These are phyloP conservation scores for Kickxella alabastrina DNA, from an alignment of 192 early-diverging fungal genomes.

Conservation along the genomic window DNA sequence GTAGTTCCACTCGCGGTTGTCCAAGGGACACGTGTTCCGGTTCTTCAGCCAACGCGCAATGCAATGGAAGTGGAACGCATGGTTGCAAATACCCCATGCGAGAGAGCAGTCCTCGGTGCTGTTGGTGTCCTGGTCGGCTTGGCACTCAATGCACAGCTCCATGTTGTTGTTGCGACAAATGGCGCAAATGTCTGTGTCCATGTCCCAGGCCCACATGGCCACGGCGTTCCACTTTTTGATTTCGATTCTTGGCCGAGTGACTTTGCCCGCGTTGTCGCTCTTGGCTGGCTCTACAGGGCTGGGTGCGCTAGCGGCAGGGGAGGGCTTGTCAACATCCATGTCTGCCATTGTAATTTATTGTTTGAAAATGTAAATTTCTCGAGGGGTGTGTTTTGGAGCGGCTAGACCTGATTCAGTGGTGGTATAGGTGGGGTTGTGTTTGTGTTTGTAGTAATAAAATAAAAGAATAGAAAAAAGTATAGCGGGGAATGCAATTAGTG, in stretches of 20 bases:
- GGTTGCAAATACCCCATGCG: slow-evolving; percentile 96
- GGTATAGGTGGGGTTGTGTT: too few species aligned
- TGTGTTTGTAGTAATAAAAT: too few species aligned
- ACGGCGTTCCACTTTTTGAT: slow-evolving; percentile 99
- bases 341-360: slow-evolving; percentile 4
- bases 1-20: slow-evolving; percentile 98
- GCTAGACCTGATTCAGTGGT: too few species aligned
- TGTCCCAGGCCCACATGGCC: slow-evolving; percentile 99
- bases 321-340: slow-evolving; percentile 13
- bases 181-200: slow-evolving; percentile 96
- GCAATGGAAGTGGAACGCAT: slow-evolving; percentile 99
- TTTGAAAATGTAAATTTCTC: background rate
- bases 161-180: slow-evolving; percentile 99
- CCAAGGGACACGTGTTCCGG: slow-evolving; percentile 93
- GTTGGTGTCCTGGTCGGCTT: slow-evolving; percentile 92
- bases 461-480: too few species aligned
- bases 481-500: too few species aligned
- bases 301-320: background rate
- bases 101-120: slow-evolving; percentile 92
- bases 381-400: background rate
- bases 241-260: slow-evolving; percentile 77
- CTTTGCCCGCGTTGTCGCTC: slow-evolving; percentile 4
- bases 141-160: slow-evolving; percentile 98
- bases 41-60: slow-evolving; percentile 97
- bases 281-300: background rate